Conservation (phyloP, 2,329 filamentous ascomycete species). For the Talaromyces sp. region DNA sequence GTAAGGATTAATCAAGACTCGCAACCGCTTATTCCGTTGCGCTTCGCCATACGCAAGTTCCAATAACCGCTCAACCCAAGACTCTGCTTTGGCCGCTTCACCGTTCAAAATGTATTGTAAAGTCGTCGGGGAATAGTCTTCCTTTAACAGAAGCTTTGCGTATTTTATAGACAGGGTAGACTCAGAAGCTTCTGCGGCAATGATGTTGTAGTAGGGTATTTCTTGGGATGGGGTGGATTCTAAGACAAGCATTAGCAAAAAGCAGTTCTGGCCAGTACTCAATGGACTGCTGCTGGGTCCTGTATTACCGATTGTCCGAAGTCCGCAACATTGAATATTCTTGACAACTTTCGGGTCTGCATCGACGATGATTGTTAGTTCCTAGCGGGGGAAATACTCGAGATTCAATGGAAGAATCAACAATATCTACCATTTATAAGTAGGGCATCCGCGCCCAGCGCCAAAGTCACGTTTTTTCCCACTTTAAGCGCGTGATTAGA, state of each 20-base stretch:
- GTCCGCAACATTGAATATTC: slow-evolving; percentile 9
- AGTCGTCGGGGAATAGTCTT: slow-evolving; percentile 54
- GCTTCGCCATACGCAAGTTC: slow-evolving; percentile 64
- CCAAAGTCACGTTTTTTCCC: slow-evolving; percentile 55
- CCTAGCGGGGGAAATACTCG: neutral
- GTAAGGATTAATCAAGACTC: slow-evolving; percentile 85
- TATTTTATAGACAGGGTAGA: slow-evolving; percentile 66
- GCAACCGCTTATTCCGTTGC: slow-evolving; percentile 68
- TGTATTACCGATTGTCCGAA: slow-evolving; percentile 5
- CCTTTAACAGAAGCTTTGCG: slow-evolving; percentile 56
- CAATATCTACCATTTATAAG: slow-evolving; percentile 51
- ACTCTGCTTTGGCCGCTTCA: slow-evolving; percentile 45
- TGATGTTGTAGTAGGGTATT: slow-evolving; percentile 75
- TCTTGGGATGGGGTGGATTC: slow-evolving; percentile 45
- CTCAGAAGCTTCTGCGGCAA: slow-evolving; percentile 67
- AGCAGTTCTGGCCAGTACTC: neutral
- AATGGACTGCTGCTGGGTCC: neutral
- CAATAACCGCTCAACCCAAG: slow-evolving; percentile 63
- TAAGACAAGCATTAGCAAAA: slow-evolving; percentile 1
- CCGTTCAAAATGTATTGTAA: slow-evolving; percentile 58
- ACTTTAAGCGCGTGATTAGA: slow-evolving; percentile 47
- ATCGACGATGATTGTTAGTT: neutral
- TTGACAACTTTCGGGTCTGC: slow-evolving; percentile 7
- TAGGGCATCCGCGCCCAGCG: slow-evolving; percentile 55
- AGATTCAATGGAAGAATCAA: neutral